A percentile compares a stretch with the other conserved stretches of the same genome.
Evolutionary conservation across 2,329 filamentous ascomycete species (phyloP).

Genomic region (Fusarium haematococcum): DNA sequence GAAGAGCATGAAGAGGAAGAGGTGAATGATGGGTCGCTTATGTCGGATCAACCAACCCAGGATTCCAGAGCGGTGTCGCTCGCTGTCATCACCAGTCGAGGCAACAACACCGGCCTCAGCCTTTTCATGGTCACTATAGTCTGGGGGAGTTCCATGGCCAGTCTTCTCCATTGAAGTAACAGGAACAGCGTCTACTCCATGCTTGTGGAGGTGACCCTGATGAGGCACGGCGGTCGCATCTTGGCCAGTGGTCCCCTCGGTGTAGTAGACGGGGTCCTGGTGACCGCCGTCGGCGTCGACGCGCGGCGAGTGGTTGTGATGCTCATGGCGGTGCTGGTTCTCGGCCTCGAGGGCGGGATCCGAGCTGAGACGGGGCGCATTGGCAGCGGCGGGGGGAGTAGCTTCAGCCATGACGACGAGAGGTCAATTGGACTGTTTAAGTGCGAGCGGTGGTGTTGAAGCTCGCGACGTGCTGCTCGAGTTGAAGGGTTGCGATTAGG

Average conservation of each 20-base stretch:
- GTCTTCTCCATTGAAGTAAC: conserved; percentile 13
- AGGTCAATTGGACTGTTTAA: neutral
- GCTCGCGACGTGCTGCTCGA: neutral
- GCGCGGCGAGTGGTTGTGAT: conserved; percentile 56
- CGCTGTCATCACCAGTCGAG: conserved; percentile 42
- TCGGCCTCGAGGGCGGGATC: conserved; percentile 48
- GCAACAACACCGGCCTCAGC: conserved; percentile 47
- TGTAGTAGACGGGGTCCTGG: conserved; percentile 62
- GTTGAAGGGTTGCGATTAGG: conserved; percentile 12
- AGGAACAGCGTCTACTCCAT: conserved; percentile 29
- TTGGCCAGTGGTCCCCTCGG: conserved; percentile 52
- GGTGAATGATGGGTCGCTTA: conserved; percentile 60
- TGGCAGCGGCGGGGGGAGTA: neutral
- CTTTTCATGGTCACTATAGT: conserved; percentile 57
- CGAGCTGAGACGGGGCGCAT: conserved; percentile 30
- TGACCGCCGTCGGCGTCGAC: conserved; percentile 48
- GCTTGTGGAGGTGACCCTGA: conserved; percentile 48
- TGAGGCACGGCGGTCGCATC: conserved; percentile 51
- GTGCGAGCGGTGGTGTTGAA: conserved; percentile 1
- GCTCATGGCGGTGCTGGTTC: conserved; percentile 58
- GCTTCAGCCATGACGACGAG: conserved; percentile 35
- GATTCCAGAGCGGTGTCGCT: conserved; percentile 28
- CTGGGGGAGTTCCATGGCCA: conserved; percentile 45
- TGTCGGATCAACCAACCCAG: conserved; percentile 56
- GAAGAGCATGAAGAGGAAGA: conserved; percentile 58